Evolutionary conservation across 805 yeast species (phyloP).

Genomic region (Candida nitratophila): DNA sequence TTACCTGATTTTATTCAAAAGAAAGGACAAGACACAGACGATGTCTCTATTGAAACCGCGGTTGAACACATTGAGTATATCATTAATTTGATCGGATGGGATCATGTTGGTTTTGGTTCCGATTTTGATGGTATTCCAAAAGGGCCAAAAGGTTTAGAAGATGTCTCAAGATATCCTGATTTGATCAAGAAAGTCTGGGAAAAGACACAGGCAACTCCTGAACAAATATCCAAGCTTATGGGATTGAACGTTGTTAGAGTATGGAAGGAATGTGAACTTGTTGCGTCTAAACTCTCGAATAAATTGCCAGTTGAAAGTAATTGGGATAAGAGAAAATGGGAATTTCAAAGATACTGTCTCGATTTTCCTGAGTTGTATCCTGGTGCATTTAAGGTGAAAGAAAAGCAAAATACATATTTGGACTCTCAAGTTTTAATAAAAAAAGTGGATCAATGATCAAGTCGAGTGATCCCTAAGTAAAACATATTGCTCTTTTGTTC

Average conservation of each 20-base stretch:
- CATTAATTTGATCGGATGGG: slow-evolving; percentile 41
- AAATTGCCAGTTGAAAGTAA: slow-evolving; percentile 26
- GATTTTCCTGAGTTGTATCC: slow-evolving; percentile 33
- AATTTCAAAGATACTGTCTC: slow-evolving; percentile 25
- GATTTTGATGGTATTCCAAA: slow-evolving; percentile 48
- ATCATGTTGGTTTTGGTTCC: slow-evolving; percentile 43
- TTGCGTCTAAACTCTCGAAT: slow-evolving; percentile 15
- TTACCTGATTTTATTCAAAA: slow-evolving; percentile 31
- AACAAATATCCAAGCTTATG: slow-evolving; percentile 34
- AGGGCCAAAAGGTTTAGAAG: slow-evolving; percentile 43
- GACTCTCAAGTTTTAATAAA: slow-evolving; percentile 8
- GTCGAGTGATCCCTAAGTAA: too few species aligned
- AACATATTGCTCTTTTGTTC: too few species aligned
- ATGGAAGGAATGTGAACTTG: slow-evolving; percentile 34
- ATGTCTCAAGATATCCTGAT: slow-evolving; percentile 49
- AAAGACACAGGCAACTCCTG: slow-evolving; percentile 31
- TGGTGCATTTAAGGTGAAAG: slow-evolving; percentile 23
- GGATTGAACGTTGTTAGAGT: slow-evolving; percentile 39
- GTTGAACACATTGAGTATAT: slow-evolving; percentile 38
- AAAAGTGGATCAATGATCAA: background rate
- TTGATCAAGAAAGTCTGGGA: slow-evolving; percentile 31
- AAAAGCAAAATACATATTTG: slow-evolving; percentile 25
- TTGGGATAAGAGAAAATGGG: slow-evolving; percentile 36
- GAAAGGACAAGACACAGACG: slow-evolving; percentile 6
- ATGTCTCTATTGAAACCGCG: slow-evolving; percentile 39